Percentiles rank a stretch among this genome's conserved stretches.
Evolutionary conservation across 2,329 filamentous ascomycete genomes (phyloP).

Genomic region (Cordyceps cateniannulata): DNA sequence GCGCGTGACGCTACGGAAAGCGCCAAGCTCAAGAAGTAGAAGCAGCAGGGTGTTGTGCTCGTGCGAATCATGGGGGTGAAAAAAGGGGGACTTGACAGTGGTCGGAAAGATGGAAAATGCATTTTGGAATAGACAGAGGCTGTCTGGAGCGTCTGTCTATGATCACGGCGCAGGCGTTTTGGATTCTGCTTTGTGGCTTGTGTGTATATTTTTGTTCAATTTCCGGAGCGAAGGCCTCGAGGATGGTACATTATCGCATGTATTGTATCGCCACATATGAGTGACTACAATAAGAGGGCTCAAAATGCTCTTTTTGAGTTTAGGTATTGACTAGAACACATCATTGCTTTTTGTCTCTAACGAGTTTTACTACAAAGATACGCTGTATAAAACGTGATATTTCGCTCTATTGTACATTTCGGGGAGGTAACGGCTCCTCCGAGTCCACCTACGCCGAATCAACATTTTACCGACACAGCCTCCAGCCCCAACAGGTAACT

Average conservation of each 20-base stretch:
- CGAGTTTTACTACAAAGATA: neutral
- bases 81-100: neutral
- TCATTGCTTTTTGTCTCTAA: neutral
- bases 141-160: neutral
- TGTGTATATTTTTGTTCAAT: neutral
- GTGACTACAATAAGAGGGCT: neutral
- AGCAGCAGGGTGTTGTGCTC: neutral
- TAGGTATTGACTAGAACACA: neutral
- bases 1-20: slow-evolving; percentile 37
- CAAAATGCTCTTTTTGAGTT: neutral
- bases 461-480: neutral
- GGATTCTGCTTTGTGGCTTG: slow-evolving; percentile 3
- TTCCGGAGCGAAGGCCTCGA: no score
- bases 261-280: neutral
- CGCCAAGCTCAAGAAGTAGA: slow-evolving; percentile 9
- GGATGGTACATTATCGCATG: neutral
- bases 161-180: slow-evolving; percentile 10
- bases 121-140: neutral
- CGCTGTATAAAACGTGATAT: neutral
- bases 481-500: neutral
- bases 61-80: neutral
- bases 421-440: neutral
- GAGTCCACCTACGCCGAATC: neutral
- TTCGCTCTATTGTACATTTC: slow-evolving; percentile 5
- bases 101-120: neutral